phyloP scores from a whole-genome alignment of 495 filamentous ascomycete species.

The Daldinia caldariorum region DNA sequence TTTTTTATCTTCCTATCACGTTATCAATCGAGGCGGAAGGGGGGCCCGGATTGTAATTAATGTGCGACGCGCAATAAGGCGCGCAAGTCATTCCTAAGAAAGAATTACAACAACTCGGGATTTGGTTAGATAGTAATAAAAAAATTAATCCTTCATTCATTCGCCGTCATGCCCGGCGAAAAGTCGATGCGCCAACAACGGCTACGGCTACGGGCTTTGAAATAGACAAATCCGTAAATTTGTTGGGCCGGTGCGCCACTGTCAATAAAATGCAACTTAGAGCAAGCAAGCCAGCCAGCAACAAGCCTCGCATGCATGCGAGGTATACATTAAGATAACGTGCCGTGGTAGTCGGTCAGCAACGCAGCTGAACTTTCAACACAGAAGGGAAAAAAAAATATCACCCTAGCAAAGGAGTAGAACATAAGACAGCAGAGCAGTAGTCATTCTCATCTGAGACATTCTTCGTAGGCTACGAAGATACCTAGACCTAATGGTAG shows the following conservation, averaged over 20 bases:
- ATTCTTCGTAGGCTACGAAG: not conserved
- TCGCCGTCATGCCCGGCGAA: not conserved
- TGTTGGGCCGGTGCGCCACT: not conserved
- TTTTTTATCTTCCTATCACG: not conserved
- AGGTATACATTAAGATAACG: not conserved
- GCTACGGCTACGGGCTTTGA: not conserved
- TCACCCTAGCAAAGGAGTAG: not conserved
- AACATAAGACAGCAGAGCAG: conserved; percentile 5
- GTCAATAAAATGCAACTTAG: not conserved
- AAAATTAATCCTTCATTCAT: not conserved
- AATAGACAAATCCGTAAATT: not conserved
- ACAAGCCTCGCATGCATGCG: not conserved
- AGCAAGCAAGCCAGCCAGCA: not conserved
- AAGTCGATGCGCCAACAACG: not conserved
- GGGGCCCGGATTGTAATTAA: not conserved
- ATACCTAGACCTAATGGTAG: not conserved
- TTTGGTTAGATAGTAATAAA: not conserved
- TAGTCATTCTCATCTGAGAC: not conserved
- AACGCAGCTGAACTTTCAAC: not conserved
- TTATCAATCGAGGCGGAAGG: conserved; percentile 2
- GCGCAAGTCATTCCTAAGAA: not conserved
- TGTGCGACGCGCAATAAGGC: not conserved
- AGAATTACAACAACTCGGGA: not conserved
- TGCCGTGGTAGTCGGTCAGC: not conserved
- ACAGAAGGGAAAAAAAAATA: not conserved